These are phyloP conservation scores for Primulina eburnea DNA, from an alignment of 257 asterid species.

Conservation along the genomic window DNA sequence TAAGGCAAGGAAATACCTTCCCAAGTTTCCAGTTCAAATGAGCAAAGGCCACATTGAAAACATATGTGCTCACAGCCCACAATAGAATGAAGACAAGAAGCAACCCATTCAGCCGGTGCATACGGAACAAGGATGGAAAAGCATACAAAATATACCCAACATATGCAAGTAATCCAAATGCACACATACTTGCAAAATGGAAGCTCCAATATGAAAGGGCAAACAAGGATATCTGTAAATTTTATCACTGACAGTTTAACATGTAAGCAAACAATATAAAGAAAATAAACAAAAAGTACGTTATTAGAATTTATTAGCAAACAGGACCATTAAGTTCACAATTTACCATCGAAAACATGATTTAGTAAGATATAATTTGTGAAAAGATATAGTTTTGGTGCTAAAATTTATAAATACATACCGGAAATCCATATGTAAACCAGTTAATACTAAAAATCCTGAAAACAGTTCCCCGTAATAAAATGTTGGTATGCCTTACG, in stretches of 20 bases:
- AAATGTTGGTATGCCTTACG: constrained; percentile 89
- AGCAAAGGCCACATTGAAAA: constrained; percentile 88
- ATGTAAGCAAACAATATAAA: constrained; percentile 35
- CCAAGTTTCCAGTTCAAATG: constrained; percentile 79
- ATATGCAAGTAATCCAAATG: constrained; percentile 88
- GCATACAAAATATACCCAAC: constrained; percentile 87
- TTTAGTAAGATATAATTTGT: constrained; percentile 14
- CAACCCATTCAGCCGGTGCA: constrained; percentile 89
- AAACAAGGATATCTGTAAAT: constrained; percentile 83
- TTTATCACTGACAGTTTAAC: constrained; percentile 45
- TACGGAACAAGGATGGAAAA: constrained; percentile 84
- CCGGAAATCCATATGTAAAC: constrained; percentile 99
- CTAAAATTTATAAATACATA: constrained; percentile 32
- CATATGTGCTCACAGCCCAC: constrained; percentile 96
- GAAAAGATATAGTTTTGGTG: constrained; percentile 17
- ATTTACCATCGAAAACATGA: constrained; percentile 15
- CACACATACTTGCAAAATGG: constrained; percentile 97
- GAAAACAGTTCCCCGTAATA: constrained; percentile 80
- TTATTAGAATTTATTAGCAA: constrained; percentile 12
- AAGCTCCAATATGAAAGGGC: constrained; percentile 98
- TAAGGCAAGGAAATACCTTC: constrained; percentile 57
- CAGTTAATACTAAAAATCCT: constrained; percentile 90
- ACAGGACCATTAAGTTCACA: not conserved
- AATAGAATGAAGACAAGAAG: constrained; percentile 97
- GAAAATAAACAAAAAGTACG: not conserved